Percentiles rank a stretch among this genome's conserved stretches.
phyloP scores from a whole-genome alignment of 768 basidiomycete species.

The Mycena galopus region DNA sequence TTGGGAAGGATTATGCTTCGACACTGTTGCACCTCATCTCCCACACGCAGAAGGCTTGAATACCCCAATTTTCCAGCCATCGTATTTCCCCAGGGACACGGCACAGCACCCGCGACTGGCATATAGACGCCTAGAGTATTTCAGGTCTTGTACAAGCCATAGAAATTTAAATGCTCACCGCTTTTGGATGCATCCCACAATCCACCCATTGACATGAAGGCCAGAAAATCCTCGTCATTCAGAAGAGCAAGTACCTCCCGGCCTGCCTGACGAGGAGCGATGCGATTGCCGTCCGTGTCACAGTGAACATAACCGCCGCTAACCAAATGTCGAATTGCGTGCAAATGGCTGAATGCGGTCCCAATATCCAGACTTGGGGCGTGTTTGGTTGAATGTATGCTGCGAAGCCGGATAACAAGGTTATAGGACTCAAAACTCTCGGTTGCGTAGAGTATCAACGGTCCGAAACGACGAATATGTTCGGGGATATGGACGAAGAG shows the following conservation, averaged over 20 bases:
- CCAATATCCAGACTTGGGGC: slow-evolving; percentile 44
- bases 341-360: slow-evolving; percentile 20
- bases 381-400: slow-evolving; percentile 42
- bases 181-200: background rate
- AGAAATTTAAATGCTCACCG: background rate
- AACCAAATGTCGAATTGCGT: slow-evolving; percentile 10
- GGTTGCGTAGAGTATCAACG: slow-evolving; percentile 44
- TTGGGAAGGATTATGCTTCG: background rate
- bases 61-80: background rate
- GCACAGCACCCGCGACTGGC: background rate
- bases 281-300: background rate
- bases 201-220: background rate
- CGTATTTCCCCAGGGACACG: background rate
- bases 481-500: slow-evolving; percentile 41
- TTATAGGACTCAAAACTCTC: slow-evolving; percentile 49
- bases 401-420: slow-evolving; percentile 37
- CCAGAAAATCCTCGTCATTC: background rate
- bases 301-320: background rate
- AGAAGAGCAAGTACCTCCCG: background rate
- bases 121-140: background rate
- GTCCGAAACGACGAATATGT: slow-evolving; percentile 44
- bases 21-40: background rate
- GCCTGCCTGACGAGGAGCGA: background rate
- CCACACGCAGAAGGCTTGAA: background rate
- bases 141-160: background rate